phyloP scores from a whole-genome alignment of 2,329 filamentous ascomycete species.

The Microsporum ferrugineum region DNA sequence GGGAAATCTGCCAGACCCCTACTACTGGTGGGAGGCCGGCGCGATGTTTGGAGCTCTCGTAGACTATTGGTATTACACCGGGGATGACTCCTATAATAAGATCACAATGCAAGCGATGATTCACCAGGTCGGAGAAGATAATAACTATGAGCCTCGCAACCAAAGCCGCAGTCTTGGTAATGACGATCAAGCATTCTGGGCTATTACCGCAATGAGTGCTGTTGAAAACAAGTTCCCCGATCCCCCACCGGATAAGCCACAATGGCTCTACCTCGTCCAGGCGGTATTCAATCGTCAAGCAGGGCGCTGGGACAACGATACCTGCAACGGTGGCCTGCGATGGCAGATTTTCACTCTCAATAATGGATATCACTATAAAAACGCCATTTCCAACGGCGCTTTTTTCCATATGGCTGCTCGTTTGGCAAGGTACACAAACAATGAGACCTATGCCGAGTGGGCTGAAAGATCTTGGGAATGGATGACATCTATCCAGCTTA shows the following conservation, averaged over 20 bases:
- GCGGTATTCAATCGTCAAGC: slow-evolving; percentile 72
- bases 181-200: slow-evolving; percentile 66
- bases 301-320: slow-evolving; percentile 53
- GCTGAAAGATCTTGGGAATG: slow-evolving; percentile 55
- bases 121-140: slow-evolving; percentile 59
- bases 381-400: slow-evolving; percentile 47
- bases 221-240: slow-evolving; percentile 66
- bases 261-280: slow-evolving; percentile 69
- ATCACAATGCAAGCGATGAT: slow-evolving; percentile 57
- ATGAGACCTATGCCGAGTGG: slow-evolving; percentile 67
- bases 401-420: slow-evolving; percentile 52
- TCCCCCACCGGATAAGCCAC: slow-evolving; percentile 49
- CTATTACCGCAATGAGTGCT: slow-evolving; percentile 66
- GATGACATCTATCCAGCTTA: slow-evolving; percentile 41
- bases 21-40: slow-evolving; percentile 31
- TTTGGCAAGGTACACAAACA: slow-evolving; percentile 65
- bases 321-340: slow-evolving; percentile 62
- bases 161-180: slow-evolving; percentile 39
- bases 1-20: slow-evolving; percentile 25
- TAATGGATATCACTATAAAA: slow-evolving; percentile 52
- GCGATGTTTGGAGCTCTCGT: slow-evolving; percentile 45
- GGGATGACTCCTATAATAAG: slow-evolving; percentile 59
- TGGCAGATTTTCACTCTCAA: slow-evolving; percentile 82
- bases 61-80: slow-evolving; percentile 74
- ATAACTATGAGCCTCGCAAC: slow-evolving; percentile 64